These are phyloP conservation scores for Delphinella strobiligena DNA, from an alignment of 2,329 filamentous ascomycete species.

Conservation along the genomic window DNA sequence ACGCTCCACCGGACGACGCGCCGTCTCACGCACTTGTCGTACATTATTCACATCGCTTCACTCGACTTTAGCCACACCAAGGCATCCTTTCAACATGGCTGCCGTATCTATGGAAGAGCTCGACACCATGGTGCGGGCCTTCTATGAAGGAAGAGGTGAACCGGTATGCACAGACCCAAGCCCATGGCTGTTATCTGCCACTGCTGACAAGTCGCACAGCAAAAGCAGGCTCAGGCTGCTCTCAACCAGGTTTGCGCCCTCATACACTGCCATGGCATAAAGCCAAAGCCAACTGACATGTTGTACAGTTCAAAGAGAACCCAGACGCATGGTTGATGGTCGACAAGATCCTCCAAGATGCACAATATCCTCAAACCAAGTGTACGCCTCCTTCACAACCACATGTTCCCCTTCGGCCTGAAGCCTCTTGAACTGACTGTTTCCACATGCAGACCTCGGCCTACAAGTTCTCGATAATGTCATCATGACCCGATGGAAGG, in stretches of 20 bases:
- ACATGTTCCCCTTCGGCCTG: neutral
- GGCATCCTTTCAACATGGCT: constrained; percentile 44
- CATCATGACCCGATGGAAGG: constrained; percentile 98
- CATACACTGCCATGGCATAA: constrained; percentile 4
- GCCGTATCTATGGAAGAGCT: constrained; percentile 73
- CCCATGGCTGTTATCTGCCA: neutral
- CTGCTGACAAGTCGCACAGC: constrained; percentile 42
- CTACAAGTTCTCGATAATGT: constrained; percentile 96
- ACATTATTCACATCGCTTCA: no score
- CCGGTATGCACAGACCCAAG: constrained; percentile 46
- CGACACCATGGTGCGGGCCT: constrained; percentile 89
- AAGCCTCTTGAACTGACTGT: constrained; percentile 26
- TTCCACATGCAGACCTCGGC: constrained; percentile 55
- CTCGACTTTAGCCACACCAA: no score
- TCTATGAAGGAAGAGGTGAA: constrained; percentile 94
- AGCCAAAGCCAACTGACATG: constrained; percentile 13
- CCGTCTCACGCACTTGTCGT: neutral
- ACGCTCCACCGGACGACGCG: neutral
- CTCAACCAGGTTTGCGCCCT: constrained; percentile 66
- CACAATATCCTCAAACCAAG: constrained; percentile 90
- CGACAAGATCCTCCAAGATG: constrained; percentile 89
- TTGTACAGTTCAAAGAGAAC: constrained; percentile 86
- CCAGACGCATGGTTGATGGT: constrained; percentile 96
- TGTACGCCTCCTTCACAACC: constrained; percentile 45
- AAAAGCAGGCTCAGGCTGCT: constrained; percentile 89